Conservation (phyloP, 768 basidiomycete genomes). For the Leucocoprinus leucothites region DNA sequence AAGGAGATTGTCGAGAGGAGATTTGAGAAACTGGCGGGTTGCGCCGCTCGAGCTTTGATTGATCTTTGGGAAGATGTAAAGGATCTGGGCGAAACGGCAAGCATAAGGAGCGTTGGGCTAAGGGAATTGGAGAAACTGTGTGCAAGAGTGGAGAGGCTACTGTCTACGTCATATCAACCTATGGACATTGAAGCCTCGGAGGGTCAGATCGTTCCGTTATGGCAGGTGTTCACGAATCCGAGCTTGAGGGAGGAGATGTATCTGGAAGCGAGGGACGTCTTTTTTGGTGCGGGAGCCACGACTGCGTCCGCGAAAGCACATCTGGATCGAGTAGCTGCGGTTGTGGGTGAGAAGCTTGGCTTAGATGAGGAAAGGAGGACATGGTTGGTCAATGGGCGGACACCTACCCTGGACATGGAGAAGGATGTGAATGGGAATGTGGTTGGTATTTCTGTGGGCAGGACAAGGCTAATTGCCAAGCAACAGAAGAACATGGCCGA, state of each 20-base stretch:
- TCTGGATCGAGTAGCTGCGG: conserved; percentile 42
- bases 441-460: conserved; percentile 57
- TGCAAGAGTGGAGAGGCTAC: conserved; percentile 58
- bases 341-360: conserved; percentile 60
- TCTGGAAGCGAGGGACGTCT: conserved; percentile 85
- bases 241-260: conserved; percentile 84
- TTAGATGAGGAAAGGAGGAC: conserved; percentile 66
- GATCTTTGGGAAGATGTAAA: conserved; percentile 66
- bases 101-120: conserved; percentile 64
- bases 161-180: conserved; percentile 45
- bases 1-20: conserved; percentile 61
- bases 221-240: conserved; percentile 63
- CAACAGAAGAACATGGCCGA: conserved; percentile 26
- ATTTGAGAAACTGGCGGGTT: conserved; percentile 59
- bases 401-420: conserved; percentile 66
- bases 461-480: conserved; percentile 53
- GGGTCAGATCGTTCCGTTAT: conserved; percentile 26
- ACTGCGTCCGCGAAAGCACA: conserved; percentile 51
- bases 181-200: conserved; percentile 38
- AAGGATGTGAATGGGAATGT: conserved; percentile 63
- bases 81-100: conserved; percentile 44
- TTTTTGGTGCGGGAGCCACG: conserved; percentile 71
- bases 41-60: conserved; percentile 50
- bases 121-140: conserved; percentile 86
- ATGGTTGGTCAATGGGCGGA: conserved; percentile 66